Conservation (phyloP, 345 rosid species). For the Passiflora organensis region DNA sequence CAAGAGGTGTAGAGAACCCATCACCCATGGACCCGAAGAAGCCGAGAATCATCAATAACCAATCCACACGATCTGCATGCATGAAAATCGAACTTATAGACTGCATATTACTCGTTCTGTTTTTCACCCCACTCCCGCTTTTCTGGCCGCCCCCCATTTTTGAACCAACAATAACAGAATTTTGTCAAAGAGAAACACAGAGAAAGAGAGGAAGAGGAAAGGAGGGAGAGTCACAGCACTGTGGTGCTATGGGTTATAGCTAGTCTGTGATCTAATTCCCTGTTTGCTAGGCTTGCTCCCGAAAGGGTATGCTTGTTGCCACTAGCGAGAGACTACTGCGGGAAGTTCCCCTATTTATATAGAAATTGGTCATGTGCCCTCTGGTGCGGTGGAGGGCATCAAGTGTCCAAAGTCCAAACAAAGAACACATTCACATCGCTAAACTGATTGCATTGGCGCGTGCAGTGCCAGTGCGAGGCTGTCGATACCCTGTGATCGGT, state of each 20-base stretch:
- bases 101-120: conserved; percentile 13
- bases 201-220: too few relatives aligned
- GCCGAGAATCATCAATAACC: conserved; percentile 52
- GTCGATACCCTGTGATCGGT: neutral
- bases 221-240: neutral
- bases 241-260: neutral
- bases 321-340: neutral
- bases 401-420: too few relatives aligned
- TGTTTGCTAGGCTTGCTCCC: neutral
- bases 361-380: too few relatives aligned
- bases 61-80: conserved; percentile 53
- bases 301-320: neutral
- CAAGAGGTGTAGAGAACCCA: conserved; percentile 50
- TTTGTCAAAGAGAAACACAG: too few relatives aligned
- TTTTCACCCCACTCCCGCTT: conserved; percentile 3
- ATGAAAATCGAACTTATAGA: conserved; percentile 40
- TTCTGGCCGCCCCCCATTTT: neutral
- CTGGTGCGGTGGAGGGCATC: too few relatives aligned
- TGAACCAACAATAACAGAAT: neutral
- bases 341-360: neutral
- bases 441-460: too few relatives aligned
- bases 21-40: conserved; percentile 55
- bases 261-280: neutral
- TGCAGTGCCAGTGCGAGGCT: neutral
- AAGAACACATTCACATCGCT: too few relatives aligned